Conservation (phyloP, 2,329 filamentous ascomycete species). For the Macrophomina phaseolina region DNA sequence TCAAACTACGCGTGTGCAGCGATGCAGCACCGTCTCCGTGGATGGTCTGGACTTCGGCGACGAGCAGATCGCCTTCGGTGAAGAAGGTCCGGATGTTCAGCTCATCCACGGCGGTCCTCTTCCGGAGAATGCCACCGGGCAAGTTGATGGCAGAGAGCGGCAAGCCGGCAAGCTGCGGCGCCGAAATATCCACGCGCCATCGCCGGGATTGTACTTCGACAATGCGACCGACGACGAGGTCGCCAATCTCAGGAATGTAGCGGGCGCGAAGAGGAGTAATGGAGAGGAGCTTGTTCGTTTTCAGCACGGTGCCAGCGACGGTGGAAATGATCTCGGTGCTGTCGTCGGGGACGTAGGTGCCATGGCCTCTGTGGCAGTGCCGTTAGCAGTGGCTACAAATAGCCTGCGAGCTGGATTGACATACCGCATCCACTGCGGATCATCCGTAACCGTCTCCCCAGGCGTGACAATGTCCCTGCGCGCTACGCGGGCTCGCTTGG, state of each 20-base stretch:
- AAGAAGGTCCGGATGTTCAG: constrained; percentile 98
- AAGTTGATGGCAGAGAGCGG: constrained; percentile 92
- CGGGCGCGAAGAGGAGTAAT: constrained; percentile 88
- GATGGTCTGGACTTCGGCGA: constrained; percentile 92
- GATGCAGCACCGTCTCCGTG: constrained; percentile 84
- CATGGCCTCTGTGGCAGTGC: constrained; percentile 72
- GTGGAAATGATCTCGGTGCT: constrained; percentile 81
- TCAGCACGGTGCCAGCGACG: constrained; percentile 85
- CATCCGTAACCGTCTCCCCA: constrained; percentile 84
- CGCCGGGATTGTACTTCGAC: constrained; percentile 91
- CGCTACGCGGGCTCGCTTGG: constrained; percentile 46
- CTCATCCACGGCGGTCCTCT: constrained; percentile 93
- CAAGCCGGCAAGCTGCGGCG: constrained; percentile 81
- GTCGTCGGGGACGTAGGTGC: constrained; percentile 74
- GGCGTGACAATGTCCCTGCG: constrained; percentile 75
- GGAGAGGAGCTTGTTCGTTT: constrained; percentile 96
- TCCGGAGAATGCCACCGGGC: constrained; percentile 88
- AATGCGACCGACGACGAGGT: constrained; percentile 91
- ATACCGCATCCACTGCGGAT: constrained; percentile 88
- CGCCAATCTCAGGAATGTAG: constrained; percentile 95
- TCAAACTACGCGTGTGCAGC: constrained; percentile 86
- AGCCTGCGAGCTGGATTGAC: background rate
- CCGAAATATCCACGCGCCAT: constrained; percentile 94
- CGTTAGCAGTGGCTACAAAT: constrained; percentile 29
- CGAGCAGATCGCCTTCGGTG: constrained; percentile 88